Evolutionary conservation across 2,329 filamentous ascomycete genomes (phyloP), one percentile per base, ranked within the genome.

Genomic region (Apiospora koreana): DNA sequence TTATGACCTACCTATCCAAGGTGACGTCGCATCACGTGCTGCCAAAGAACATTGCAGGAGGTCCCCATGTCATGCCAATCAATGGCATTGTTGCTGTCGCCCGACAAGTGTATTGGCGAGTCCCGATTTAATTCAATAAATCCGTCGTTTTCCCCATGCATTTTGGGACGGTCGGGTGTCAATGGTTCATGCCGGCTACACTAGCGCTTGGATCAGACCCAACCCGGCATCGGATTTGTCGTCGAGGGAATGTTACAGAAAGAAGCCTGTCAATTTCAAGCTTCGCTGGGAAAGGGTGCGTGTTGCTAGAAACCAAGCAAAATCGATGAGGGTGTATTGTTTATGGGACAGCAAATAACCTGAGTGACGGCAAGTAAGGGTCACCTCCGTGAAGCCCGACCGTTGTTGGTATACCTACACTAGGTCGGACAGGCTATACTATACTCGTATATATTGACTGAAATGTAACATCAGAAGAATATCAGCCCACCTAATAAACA

Each of bases 171-270:
- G 54, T 62, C 54, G 54, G 54, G 54, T 62, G 54, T 62, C 54
- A 62, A 62, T 62, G 54, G 54, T 62, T 62, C 54, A 62, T 62
- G 54, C 54, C 54, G 54, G 54, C 54, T 62, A 21, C 54, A 62
- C 54, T 62, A 62, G 54, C 54, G 54, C 31, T 62, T 62, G 54
- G 54, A 62, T 62, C 31, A 62, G 54, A 62, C 54, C 54, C 54
- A 62, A 62, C 54, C 54, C 31, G 54, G 54, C 54, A n/a, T 62
- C 54, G 54, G 54, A 62, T 62, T 62, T 38, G 31, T 62, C 54
- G 31, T 62, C 54, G 54, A 62, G 31, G 54, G 54, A n/a, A 38
- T 62, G 54, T 62, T 62, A 38, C 54, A 38, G 50, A 35, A 58
- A 38, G 50, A 35, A 58, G 50, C 28, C 28, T 58, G 50, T 58